Conservation (phyloP, 441 rosid species). For the Biscutella laevigata region DNA sequence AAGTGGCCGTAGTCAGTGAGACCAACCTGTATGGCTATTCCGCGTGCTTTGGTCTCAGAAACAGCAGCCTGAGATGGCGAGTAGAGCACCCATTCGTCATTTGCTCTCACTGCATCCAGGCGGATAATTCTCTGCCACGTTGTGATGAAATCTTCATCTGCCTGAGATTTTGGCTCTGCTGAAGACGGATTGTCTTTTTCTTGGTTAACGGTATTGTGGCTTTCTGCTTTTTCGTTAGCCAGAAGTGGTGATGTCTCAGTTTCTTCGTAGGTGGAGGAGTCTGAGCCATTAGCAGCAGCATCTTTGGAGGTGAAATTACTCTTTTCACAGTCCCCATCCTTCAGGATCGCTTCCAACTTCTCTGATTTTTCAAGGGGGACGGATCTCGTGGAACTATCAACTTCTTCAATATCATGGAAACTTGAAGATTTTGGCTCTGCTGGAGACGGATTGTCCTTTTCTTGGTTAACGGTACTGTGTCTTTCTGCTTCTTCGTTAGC, state of each 20-base stretch:
- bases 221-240: conserved; percentile 35
- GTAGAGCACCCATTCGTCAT: conserved; percentile 58
- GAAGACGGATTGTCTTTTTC: conserved; percentile 25
- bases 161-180: conserved; percentile 26
- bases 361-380: no score
- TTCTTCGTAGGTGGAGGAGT: conserved; percentile 47
- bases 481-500: conserved; percentile 36
- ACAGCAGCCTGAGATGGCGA: conserved; percentile 62
- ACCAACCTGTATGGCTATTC: conserved; percentile 57
- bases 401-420: no score
- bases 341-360: no score
- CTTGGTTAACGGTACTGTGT: conserved; percentile 22
- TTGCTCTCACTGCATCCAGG: conserved; percentile 86
- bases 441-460: conserved; percentile 25
- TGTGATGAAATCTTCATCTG: conserved; percentile 52
- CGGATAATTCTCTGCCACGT: conserved; percentile 89
- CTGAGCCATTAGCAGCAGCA: conserved; percentile 36
- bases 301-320: conserved; percentile 41
- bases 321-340: conserved; percentile 39
- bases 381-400: no score
- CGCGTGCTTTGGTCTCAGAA: conserved; percentile 45
- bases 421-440: conserved; percentile 27
- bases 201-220: conserved; percentile 22
- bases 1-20: conserved; percentile 67
- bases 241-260: conserved; percentile 35